A percentile compares a stretch with the other conserved stretches of the same genome.
Conservation (phyloP, 2,329 filamentous ascomycete species). For the Ascochyta rabiei region DNA sequence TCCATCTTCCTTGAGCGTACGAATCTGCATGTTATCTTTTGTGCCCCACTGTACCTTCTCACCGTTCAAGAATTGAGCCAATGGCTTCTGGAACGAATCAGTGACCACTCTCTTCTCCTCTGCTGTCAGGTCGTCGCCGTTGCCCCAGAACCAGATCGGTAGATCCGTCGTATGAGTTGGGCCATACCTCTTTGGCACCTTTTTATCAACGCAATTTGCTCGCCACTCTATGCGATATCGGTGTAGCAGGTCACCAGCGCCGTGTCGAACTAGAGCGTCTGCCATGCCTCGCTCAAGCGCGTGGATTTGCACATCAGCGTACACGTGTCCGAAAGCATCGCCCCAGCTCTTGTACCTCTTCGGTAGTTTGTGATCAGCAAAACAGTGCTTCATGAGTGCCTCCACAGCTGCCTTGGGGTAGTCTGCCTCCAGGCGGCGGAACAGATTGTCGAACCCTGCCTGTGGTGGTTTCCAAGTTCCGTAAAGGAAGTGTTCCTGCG, state of each 20-base stretch:
- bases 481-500: conserved; percentile 61
- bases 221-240: conserved; percentile 63
- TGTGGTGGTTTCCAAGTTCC: conserved; percentile 56
- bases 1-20: conserved; percentile 55
- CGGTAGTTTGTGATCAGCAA: conserved; percentile 50
- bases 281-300: conserved; percentile 59
- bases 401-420: conserved; percentile 56
- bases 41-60: conserved; percentile 51
- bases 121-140: conserved; percentile 49
- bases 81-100: conserved; percentile 45
- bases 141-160: conserved; percentile 63
- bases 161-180: conserved; percentile 62
- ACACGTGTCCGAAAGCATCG: conserved; percentile 60
- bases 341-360: conserved; percentile 53
- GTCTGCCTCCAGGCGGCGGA: conserved; percentile 57
- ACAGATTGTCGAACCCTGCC: conserved; percentile 51
- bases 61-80: conserved; percentile 51
- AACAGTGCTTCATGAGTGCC: conserved; percentile 54
- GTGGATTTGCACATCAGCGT: conserved; percentile 64
- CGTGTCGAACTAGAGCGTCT: conserved; percentile 51
- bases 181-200: conserved; percentile 55
- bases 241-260: conserved; percentile 54
- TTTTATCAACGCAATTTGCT: conserved; percentile 53
- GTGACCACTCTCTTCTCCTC: conserved; percentile 54
- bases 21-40: conserved; percentile 45